phyloP scores from a whole-genome alignment of 495 filamentous ascomycete species.

The Xylaria intraflava region DNA sequence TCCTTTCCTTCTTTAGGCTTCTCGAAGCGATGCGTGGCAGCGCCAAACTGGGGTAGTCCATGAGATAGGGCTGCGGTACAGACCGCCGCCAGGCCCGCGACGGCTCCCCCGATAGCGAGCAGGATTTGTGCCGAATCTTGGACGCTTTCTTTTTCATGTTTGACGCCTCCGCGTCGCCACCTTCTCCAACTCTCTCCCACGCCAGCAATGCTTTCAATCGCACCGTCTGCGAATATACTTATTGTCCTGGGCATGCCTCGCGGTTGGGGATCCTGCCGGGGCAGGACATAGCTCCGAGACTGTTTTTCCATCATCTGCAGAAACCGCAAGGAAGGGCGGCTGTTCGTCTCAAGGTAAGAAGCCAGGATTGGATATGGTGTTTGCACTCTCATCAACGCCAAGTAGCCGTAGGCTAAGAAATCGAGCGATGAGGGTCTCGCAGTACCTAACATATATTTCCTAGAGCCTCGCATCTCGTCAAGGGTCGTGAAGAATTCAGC shows the following conservation, averaged over 20 bases:
- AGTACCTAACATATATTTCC: slow-evolving; percentile 48
- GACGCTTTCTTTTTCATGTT: slow-evolving; percentile 17
- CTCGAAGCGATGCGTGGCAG: slow-evolving; percentile 29
- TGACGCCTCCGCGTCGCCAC: slow-evolving; percentile 23
- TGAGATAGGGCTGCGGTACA: slow-evolving; percentile 20
- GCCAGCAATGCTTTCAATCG: slow-evolving; percentile 22
- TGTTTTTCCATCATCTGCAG: slow-evolving; percentile 42
- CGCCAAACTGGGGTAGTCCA: slow-evolving; percentile 26
- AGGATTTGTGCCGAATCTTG: slow-evolving; percentile 18
- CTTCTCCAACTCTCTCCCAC: slow-evolving; percentile 21
- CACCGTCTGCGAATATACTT: slow-evolving; percentile 26
- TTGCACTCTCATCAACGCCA: slow-evolving; percentile 64
- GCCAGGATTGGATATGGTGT: slow-evolving; percentile 66
- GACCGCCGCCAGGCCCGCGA: slow-evolving; percentile 17
- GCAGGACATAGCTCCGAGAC: slow-evolving; percentile 22
- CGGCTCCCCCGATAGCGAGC: slow-evolving; percentile 12
- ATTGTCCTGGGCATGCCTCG: slow-evolving; percentile 16
- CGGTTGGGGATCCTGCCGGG: slow-evolving; percentile 11
- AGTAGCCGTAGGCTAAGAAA: slow-evolving; percentile 70
- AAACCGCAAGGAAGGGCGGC: slow-evolving; percentile 48
- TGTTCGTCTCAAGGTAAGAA: slow-evolving; percentile 53
- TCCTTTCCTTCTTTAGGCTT: slow-evolving; percentile 7
- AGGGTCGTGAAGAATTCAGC: slow-evolving; percentile 63
- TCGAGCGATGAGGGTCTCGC: slow-evolving; percentile 55
- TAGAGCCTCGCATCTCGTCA: slow-evolving; percentile 49